Evolutionary conservation across 305 asterid species (phyloP).

Genomic region (Caryopteris hybrid): DNA sequence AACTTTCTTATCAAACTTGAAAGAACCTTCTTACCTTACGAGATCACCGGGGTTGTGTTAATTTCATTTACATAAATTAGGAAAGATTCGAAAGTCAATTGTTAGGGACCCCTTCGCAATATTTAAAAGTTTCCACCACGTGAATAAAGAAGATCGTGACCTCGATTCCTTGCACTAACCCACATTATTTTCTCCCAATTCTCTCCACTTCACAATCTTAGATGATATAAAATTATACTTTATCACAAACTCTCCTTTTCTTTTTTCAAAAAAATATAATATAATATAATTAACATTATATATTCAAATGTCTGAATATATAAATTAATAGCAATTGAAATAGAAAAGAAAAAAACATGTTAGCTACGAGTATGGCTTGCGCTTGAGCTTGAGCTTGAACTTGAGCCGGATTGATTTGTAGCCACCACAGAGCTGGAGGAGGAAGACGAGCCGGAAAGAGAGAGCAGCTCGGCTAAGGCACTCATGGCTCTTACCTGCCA

Average conservation of each 20-base stretch:
- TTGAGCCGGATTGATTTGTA: conserved; percentile 19
- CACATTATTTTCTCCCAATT: too few relatives aligned
- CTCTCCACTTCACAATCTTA: conserved; percentile 17
- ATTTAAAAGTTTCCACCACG: conserved; percentile 33
- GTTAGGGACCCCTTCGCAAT: conserved; percentile 20
- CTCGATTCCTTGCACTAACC: conserved; percentile 34
- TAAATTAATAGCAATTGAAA: conserved; percentile 4
- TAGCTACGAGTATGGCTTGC: conserved; percentile 20
- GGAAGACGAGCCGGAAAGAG: conserved; percentile 45
- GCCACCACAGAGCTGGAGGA: background rate
- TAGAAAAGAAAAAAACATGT: conserved; percentile 1
- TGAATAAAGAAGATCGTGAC: conserved; percentile 54
- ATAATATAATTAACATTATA: conserved; percentile 28
- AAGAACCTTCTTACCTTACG: too few relatives aligned
- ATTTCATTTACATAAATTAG: background rate
- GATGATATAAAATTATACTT: conserved; percentile 10
- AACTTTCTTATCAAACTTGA: too few relatives aligned
- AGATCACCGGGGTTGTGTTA: conserved; percentile 7
- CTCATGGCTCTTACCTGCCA: conserved; percentile 76
- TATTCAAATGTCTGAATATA: conserved; percentile 21
- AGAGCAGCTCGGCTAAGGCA: conserved; percentile 68
- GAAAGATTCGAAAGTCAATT: too few relatives aligned
- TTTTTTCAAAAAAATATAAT: background rate
- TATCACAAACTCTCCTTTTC: conserved; percentile 13
- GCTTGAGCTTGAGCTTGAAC: too few relatives aligned